Conservation (phyloP, 345 rosid genomes). For the Lagerstroemia speciosa region DNA sequence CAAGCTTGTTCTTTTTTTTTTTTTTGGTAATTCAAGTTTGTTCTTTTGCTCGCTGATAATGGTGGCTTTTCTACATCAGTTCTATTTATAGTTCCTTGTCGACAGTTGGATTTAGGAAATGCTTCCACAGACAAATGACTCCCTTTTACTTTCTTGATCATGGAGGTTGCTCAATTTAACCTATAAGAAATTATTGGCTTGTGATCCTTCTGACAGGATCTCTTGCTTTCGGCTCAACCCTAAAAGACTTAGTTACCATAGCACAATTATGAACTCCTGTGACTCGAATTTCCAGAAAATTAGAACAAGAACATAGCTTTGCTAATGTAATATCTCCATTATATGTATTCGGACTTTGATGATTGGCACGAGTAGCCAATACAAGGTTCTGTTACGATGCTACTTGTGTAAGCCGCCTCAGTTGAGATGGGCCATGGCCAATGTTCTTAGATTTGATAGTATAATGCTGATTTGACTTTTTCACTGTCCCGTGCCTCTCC, state of each 20-base stretch:
- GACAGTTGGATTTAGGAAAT: background rate
- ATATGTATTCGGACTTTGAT: background rate
- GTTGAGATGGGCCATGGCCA: no score
- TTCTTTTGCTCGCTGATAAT: background rate
- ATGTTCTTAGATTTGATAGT: no score
- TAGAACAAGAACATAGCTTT: no score
- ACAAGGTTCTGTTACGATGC: background rate
- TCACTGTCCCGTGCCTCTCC: background rate
- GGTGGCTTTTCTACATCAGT: background rate
- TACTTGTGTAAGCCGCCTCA: no score
- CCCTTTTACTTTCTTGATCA: background rate
- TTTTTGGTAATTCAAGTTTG: background rate
- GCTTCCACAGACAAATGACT: background rate
- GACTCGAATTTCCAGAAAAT: no score
- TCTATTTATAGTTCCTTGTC: background rate
- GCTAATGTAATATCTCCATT: background rate
- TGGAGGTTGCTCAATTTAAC: background rate
- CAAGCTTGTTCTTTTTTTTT: no score
- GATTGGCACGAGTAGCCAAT: background rate
- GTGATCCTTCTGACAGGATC: background rate
- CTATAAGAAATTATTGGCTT: background rate
- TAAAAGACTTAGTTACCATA: background rate
- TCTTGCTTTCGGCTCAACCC: background rate
- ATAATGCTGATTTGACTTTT: background rate
- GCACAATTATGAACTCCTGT: no score